Evolutionary conservation across 2,329 filamentous ascomycete species (phyloP), one percentile per base, ranked within the genome.

Genomic region (Colletotrichum coccodes): DNA sequence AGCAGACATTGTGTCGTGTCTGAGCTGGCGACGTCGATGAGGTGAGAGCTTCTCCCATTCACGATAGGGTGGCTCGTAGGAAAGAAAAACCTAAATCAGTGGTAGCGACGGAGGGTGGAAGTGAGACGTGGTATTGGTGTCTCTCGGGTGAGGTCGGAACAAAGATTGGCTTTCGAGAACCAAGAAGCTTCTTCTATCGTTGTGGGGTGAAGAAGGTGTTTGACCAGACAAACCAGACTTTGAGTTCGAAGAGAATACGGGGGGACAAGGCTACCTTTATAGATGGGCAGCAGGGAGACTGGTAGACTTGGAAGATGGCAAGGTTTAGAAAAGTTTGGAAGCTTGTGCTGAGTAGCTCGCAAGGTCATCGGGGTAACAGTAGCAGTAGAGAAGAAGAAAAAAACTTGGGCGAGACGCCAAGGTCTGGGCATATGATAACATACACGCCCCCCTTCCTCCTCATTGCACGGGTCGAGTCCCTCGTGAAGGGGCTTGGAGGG

Each of bases 1-100:
- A 72, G 77, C 79, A 76, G 82, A 78, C 83, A 85, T 85, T 69
- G 71, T 74, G 63, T 70, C 67, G 67, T 40, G 67, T 67, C 62
- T 63, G 42, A 53, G 36, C 63, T 58, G 57, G 63, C 44, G 67
- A 63, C 64, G 62, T 42, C 6, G 63, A 58, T 9, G 16, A n/a
- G 18, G 11, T 53, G 38, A 23, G 47, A 14, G 16, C 26, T 54
- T 34, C 12, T 70, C 58, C 67, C 67, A 70, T 70, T 38, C 32
- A 63, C 67, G 63, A 14, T 23, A n/a, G 16, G 42, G 23, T 23
- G 7, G 26, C 5, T 6, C 23, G 30, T 18, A 14, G 21, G 23
- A 50, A n/a, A 16, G 28, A 44, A 16, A 23, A 16, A 23, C 12
- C 30, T 60, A 44, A 11, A 23, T 38, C 53, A 59, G 30, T 21